A percentile compares a stretch with the other conserved stretches of the same genome.
These are phyloP conservation scores for Diaporthe sp. DNA, from an alignment of 2,329 filamentous ascomycete species.

Conservation along the genomic window DNA sequence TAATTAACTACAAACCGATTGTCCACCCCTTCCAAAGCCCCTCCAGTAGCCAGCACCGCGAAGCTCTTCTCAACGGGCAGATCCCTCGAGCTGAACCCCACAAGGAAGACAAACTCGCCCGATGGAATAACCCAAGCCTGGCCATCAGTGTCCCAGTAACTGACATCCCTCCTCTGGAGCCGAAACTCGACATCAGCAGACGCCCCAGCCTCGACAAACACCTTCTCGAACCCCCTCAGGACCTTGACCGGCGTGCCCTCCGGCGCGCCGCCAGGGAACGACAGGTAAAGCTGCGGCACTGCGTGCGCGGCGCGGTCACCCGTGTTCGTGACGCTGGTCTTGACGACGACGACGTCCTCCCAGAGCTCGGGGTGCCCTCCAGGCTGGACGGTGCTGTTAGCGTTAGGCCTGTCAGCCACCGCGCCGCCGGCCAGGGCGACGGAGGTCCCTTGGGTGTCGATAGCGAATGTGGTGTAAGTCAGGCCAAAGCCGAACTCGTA, in stretches of 20 bases:
- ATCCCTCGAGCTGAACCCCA: constrained; percentile 17
- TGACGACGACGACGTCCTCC: neutral
- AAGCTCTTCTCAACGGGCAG: neutral
- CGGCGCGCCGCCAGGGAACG: neutral
- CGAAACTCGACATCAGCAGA: neutral
- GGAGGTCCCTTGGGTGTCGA: neutral
- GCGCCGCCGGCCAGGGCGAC: constrained; percentile 44
- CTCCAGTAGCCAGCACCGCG: neutral
- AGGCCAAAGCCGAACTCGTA: constrained; percentile 67
- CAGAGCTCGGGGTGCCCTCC: neutral
- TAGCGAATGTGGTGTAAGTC: constrained; percentile 52
- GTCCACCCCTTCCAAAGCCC: neutral
- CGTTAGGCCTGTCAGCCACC: constrained; percentile 31
- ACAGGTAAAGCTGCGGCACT: constrained; percentile 20
- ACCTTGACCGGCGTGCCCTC: constrained; percentile 20
- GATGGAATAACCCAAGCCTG: neutral
- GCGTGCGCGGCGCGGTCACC: neutral
- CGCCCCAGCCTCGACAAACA: neutral
- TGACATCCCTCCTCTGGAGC: neutral
- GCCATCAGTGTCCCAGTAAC: constrained; percentile 3
- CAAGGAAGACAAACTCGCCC: neutral
- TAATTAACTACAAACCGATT: constrained; percentile 1
- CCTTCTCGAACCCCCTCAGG: constrained; percentile 12
- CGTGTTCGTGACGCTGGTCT: neutral
- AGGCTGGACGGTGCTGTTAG: neutral